These are phyloP conservation scores for Monilinia fructicola DNA, from an alignment of 2,329 filamentous ascomycete genomes.

Conservation along the genomic window DNA sequence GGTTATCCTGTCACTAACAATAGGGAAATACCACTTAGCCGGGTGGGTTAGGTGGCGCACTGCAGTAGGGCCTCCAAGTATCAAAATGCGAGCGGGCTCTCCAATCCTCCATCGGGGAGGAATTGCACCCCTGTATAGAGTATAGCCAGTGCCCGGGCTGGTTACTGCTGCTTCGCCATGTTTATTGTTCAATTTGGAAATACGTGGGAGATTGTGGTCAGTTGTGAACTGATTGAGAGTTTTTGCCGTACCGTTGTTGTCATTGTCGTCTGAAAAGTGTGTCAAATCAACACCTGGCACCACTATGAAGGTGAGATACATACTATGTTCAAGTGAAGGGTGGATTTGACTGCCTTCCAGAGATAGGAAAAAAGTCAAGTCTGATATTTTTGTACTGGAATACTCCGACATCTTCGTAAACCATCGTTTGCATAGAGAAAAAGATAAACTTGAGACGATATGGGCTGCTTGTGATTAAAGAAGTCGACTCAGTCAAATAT, in stretches of 20 bases:
- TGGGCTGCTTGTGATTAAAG: too few species aligned
- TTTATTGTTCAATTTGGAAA: not conserved
- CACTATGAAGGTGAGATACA: not conserved
- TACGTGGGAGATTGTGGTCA: not conserved
- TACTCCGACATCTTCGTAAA: too few species aligned
- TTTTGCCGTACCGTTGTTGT: not conserved
- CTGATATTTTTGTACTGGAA: not conserved
- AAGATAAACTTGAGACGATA: not conserved
- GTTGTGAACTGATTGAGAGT: not conserved
- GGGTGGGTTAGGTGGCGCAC: not conserved
- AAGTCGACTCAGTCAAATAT: too few species aligned
- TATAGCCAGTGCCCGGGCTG: not conserved
- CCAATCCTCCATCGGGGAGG: too few species aligned
- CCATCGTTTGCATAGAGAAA: not conserved
- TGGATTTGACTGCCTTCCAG: not conserved
- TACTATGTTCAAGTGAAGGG: not conserved
- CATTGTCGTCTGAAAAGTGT: not conserved
- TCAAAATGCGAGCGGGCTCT: slow-evolving; percentile 1
- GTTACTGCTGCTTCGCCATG: not conserved
- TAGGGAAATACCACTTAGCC: not conserved
- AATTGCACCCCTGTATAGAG: not conserved
- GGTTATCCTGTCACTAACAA: not conserved
- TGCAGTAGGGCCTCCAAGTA: not conserved
- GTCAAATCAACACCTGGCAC: too few species aligned
- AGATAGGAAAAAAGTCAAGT: not conserved